Base-by-base conservation (phyloP, 805 yeast genomes). In the Ogataea salicorniae region DNA sequence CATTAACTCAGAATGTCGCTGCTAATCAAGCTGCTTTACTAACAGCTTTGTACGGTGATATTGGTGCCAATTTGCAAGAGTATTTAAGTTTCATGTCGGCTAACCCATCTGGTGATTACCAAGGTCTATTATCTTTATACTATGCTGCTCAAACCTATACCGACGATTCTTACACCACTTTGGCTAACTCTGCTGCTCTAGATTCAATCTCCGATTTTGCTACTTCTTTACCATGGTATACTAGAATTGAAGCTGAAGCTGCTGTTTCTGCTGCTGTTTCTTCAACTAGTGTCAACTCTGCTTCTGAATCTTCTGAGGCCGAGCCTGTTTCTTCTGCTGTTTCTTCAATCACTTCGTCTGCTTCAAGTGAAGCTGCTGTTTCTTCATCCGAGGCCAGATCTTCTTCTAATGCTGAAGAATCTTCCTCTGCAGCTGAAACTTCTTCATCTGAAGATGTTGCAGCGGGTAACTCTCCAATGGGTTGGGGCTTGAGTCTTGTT, bases 161-260 rank as follows among this genome's bases (percentile, higher is more conserved):
- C 11, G 75, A 73, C 56, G 67, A 70, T 44, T 62, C 73, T n/a
- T 73, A 70, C 60, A 73, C 76, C 40, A 72, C 76, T 34, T 60
- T 73, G 48, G 60, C 67, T 48, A 54, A 61, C 46, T 33, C 56
- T 26, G 50, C 45, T 1, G 47, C 47, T 37, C 41, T 45, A 22
- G 36, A 52, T 3, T 43, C 58, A 5, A 47, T 64, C 23, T 55
- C 63, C 13, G 48, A 53, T 6, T 61, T 64, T 47, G 69, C 58
- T 13, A 61, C 69, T 17, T 63, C 52, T 36, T 53, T 67, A 39
- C 69, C 70, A 48, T 66, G 71, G 70, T 66, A 66, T 46, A 49
- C 61, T 18, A 63, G 71, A 59, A 47, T 66, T 31, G 58, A 56
- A 29, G 39, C 57, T 22, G 50, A 43, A 6, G 54, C 41, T 17